These are phyloP conservation scores for Beauveria australis DNA, from an alignment of 2,329 filamentous ascomycete species.

Conservation along the genomic window DNA sequence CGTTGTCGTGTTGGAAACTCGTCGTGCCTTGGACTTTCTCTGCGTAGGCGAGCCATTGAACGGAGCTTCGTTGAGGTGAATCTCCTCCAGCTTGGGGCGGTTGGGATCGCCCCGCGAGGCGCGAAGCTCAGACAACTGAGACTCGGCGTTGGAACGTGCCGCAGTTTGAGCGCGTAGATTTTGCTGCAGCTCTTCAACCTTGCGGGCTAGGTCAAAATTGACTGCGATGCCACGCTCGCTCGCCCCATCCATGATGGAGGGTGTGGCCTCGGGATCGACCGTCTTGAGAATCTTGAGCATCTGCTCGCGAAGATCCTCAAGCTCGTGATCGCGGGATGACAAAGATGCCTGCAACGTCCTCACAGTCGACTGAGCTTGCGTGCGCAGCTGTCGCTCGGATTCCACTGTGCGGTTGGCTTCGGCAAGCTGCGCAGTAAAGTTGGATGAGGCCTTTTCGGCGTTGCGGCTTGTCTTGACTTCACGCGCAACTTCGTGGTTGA, in stretches of 20 bases:
- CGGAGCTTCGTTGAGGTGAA: constrained; percentile 73
- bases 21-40: constrained; percentile 46
- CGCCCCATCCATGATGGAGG: constrained; percentile 48
- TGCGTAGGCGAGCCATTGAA: constrained; percentile 68
- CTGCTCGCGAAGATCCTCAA: constrained; percentile 71
- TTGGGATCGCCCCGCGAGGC: constrained; percentile 63
- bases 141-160: constrained; percentile 72
- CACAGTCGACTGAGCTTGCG: constrained; percentile 77
- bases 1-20: constrained; percentile 68
- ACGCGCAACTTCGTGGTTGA: constrained; percentile 83
- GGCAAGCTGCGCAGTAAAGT: constrained; percentile 71
- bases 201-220: constrained; percentile 77
- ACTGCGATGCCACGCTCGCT: constrained; percentile 61
- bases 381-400: constrained; percentile 77
- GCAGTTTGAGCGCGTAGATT: constrained; percentile 78
- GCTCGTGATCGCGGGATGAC: constrained; percentile 71
- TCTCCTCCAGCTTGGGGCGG: constrained; percentile 75
- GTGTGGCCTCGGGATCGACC: constrained; percentile 68
- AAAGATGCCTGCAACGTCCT: constrained; percentile 72
- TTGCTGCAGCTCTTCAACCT: constrained; percentile 82
- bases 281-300: constrained; percentile 77
- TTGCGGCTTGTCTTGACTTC: constrained; percentile 86
- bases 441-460: constrained; percentile 81
- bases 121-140: constrained; percentile 70
- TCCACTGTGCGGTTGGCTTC: constrained; percentile 86